Conservation (phyloP, 202 grass and related monocot species). For the Digitaria exilis region DNA sequence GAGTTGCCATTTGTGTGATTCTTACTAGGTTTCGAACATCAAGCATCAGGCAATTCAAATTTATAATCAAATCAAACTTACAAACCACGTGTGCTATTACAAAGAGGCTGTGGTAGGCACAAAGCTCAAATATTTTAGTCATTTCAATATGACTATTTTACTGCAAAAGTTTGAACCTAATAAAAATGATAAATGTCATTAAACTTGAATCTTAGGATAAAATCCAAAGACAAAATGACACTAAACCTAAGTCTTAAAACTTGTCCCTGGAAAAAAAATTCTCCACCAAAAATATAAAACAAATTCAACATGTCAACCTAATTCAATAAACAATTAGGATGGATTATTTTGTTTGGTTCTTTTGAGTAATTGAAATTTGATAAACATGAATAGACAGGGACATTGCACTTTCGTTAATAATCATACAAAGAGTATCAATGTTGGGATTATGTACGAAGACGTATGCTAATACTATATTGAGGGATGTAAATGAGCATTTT, state of each 20-base stretch:
- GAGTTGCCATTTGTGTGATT: not conserved
- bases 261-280: not conserved
- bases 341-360: not conserved
- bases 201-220: not conserved
- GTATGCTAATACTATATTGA: not conserved
- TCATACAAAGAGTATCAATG: conserved; percentile 16
- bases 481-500: not conserved
- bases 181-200: not conserved
- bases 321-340: not conserved
- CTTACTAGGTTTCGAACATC: not conserved
- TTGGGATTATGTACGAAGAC: not conserved
- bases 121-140: not conserved
- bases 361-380: not conserved
- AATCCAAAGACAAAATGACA: conserved; percentile 1
- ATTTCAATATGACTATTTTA: not conserved
- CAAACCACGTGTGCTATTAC: not conserved
- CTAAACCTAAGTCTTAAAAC: conserved; percentile 7
- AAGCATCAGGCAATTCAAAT: not conserved
- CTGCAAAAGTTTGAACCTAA: not conserved
- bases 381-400: not conserved
- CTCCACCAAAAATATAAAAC: not conserved
- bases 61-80: conserved; percentile 1
- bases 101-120: not conserved
- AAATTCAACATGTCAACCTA: not conserved
- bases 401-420: not conserved